Conservation (phyloP, 225 moss, liverwort and hornwort genomes). For the Physcomitrellopsis africana region DNA sequence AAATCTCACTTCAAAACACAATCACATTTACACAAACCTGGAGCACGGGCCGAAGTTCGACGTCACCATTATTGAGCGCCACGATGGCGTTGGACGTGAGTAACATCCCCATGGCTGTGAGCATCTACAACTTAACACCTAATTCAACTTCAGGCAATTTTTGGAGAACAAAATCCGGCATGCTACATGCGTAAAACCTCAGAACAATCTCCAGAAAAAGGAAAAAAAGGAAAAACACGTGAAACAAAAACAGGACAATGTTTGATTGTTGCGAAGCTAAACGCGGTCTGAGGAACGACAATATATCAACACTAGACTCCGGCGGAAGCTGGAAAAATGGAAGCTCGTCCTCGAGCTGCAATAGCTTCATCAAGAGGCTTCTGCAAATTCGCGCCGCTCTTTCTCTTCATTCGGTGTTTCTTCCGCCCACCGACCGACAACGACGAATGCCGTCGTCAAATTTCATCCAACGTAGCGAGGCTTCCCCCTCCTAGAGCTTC, state of each 20-base stretch:
- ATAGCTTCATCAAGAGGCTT: constrained; percentile 26
- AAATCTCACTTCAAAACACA: not conserved
- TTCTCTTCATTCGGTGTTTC: not conserved
- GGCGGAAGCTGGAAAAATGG: not conserved
- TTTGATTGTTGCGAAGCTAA: too few species aligned
- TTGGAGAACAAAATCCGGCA: not conserved
- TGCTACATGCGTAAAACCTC: constrained; percentile 20
- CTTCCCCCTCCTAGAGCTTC: too few species aligned
- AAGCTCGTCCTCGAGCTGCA: not conserved
- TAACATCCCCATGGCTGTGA: constrained; percentile 56
- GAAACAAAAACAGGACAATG: too few species aligned
- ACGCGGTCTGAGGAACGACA: too few species aligned
- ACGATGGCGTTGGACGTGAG: constrained; percentile 76
- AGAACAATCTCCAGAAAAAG: not conserved
- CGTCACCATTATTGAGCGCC: constrained; percentile 75
- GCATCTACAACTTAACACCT: constrained; percentile 15
- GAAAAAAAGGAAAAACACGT: too few species aligned
- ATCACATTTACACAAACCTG: constrained; percentile 61
- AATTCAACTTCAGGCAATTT: constrained; percentile 17
- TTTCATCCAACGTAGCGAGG: too few species aligned
- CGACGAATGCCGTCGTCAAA: too few species aligned
- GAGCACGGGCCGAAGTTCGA: constrained; percentile 83
- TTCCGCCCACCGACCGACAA: constrained; percentile 28
- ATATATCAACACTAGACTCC: not conserved
- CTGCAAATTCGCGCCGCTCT: not conserved